phyloP scores from a whole-genome alignment of 2,329 filamentous ascomycete genomes.

The Shiraia bambusicola region DNA sequence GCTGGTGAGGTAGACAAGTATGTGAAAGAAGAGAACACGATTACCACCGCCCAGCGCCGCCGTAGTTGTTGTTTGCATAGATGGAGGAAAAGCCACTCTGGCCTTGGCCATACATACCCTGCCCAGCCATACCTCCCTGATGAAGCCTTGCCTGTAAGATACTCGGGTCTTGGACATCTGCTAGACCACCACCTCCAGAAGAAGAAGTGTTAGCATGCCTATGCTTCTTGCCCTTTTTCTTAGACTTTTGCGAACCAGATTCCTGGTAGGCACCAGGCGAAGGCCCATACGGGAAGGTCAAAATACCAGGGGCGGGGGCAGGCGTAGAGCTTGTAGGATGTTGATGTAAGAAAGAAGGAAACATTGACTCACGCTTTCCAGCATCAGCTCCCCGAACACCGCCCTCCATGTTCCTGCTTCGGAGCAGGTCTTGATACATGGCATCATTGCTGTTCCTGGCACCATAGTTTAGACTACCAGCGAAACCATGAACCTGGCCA shows the following conservation, averaged over 20 bases:
- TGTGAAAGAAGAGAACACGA: conserved; percentile 34
- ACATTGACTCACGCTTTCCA: conserved; percentile 98
- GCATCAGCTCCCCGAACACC: conserved; percentile 75
- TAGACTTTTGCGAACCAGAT: conserved; percentile 87
- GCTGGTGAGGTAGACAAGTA: conserved; percentile 29
- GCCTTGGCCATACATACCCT: conserved; percentile 85
- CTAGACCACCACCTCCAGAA: conserved; percentile 97
- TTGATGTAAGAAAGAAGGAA: conserved; percentile 88
- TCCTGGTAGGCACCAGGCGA: conserved; percentile 87
- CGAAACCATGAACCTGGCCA: conserved; percentile 83
- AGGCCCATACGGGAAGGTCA: conserved; percentile 87
- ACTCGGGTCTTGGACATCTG: conserved; percentile 99
- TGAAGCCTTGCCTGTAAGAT: conserved; percentile 98
- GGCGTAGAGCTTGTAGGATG: conserved; percentile 79
- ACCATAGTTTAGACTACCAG: conserved; percentile 63
- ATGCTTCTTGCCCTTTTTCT: conserved; percentile 99
- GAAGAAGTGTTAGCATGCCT: conserved; percentile 99
- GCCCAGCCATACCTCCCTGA: conserved; percentile 77
- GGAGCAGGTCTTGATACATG: conserved; percentile 75
- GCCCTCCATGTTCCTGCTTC: conserved; percentile 62
- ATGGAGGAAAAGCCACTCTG: conserved; percentile 92
- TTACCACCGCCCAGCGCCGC: conserved; percentile 44
- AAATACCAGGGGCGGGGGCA: conserved; percentile 86
- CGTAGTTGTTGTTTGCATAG: conserved; percentile 65
- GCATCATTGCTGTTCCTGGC: conserved; percentile 75